These are phyloP conservation scores for Alternaria gaisen DNA, from an alignment of 2,329 filamentous ascomycete genomes.

Conservation along the genomic window DNA sequence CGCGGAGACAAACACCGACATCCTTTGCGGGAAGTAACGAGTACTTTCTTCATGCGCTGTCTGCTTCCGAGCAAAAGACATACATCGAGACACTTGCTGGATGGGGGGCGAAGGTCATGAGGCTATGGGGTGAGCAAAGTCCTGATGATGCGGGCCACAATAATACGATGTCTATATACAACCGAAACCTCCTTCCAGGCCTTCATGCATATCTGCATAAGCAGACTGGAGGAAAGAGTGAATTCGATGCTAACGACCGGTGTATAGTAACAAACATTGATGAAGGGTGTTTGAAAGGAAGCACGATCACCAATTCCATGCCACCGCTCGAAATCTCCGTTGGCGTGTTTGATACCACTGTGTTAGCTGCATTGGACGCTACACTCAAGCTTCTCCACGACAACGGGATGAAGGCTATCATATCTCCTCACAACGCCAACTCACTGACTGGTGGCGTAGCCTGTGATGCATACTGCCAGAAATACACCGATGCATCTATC, in stretches of 20 bases:
- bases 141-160: not conserved
- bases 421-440: not conserved
- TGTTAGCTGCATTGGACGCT: not conserved
- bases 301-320: not conserved
- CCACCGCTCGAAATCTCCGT: not conserved
- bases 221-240: not conserved
- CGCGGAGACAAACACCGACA: not conserved
- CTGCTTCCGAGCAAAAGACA: not conserved
- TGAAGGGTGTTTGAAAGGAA: not conserved
- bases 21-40: slow-evolving; percentile 2
- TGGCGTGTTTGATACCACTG: not conserved
- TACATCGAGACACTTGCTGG: slow-evolving; percentile 1
- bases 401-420: slow-evolving; percentile 1
- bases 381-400: not conserved
- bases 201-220: not conserved
- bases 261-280: not conserved
- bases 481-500: not conserved
- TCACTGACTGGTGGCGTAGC: not conserved
- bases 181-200: no score
- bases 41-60: not conserved
- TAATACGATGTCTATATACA: not conserved
- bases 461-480: not conserved
- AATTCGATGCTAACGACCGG: not conserved
- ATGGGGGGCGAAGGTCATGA: not conserved
- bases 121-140: not conserved